These are phyloP conservation scores for Ceratocystis eucalypticola DNA, from an alignment of 2,329 filamentous ascomycete genomes.

Conservation along the genomic window DNA sequence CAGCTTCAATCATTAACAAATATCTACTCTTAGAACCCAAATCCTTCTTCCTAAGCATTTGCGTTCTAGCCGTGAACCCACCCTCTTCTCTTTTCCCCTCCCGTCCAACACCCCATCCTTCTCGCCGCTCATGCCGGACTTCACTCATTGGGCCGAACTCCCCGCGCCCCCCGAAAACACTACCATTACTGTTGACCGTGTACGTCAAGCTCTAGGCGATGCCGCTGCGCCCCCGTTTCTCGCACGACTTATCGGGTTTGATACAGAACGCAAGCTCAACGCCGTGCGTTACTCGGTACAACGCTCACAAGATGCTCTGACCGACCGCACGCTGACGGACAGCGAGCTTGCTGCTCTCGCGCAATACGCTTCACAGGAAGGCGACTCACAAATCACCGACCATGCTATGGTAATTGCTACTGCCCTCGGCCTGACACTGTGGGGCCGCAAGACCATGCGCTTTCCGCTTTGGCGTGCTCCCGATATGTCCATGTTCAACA, in stretches of 20 bases:
- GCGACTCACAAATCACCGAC: conserved; percentile 22
- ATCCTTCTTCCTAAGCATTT: too few species aligned
- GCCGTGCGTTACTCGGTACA: conserved; percentile 22
- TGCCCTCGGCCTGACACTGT: conserved; percentile 23
- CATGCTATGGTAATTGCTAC: conserved; percentile 25
- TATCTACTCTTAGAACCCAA: too few species aligned
- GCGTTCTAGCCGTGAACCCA: not conserved
- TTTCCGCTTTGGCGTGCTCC: conserved; percentile 32
- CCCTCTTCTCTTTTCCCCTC: not conserved
- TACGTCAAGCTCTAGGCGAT: conserved; percentile 13
- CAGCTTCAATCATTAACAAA: too few species aligned
- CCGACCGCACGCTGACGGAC: conserved; percentile 26
- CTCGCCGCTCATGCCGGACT: conserved; percentile 7
- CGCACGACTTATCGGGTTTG: conserved; percentile 14
- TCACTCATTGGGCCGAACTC: conserved; percentile 15
- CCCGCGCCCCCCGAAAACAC: conserved; percentile 12
- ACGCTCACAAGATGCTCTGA: conserved; percentile 21
- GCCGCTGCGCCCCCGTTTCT: conserved; percentile 12
- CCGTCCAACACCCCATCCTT: not conserved
- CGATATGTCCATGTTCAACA: conserved; percentile 21
- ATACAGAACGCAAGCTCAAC: conserved; percentile 18
- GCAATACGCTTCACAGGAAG: conserved; percentile 23
- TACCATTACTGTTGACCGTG: conserved; percentile 8
- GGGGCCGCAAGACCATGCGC: conserved; percentile 26
- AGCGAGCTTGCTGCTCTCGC: conserved; percentile 28